Percentiles rank a stretch among this genome's conserved stretches.
Evolutionary conservation across 768 basidiomycete genomes (phyloP).

Genomic region (Collybia nuda): DNA sequence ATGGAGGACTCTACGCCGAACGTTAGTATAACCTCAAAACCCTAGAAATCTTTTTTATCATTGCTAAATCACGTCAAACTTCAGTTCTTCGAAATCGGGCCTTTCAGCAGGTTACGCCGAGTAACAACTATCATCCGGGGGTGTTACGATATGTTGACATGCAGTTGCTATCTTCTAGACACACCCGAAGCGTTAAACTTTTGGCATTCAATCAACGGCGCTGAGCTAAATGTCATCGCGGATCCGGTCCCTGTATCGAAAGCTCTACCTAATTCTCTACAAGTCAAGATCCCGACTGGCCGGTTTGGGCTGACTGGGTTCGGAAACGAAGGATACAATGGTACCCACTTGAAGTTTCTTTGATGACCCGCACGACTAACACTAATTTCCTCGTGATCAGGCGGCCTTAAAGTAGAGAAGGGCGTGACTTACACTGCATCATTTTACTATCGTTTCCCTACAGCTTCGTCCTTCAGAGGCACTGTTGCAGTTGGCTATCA

Average conservation of each 20-base stretch:
- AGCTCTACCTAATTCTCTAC: slow-evolving; percentile 63
- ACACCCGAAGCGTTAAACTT: slow-evolving; percentile 46
- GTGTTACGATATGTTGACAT: neutral
- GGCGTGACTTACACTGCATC: slow-evolving; percentile 57
- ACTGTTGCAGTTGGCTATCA: slow-evolving; percentile 45
- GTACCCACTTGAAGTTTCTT: slow-evolving; percentile 25
- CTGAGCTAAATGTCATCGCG: slow-evolving; percentile 48
- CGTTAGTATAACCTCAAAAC: slow-evolving; percentile 27
- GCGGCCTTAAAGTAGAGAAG: slow-evolving; percentile 56
- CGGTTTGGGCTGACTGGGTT: slow-evolving; percentile 45
- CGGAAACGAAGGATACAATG: slow-evolving; percentile 58
- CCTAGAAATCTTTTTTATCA: neutral
- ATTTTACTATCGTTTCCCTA: slow-evolving; percentile 58
- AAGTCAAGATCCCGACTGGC: slow-evolving; percentile 42
- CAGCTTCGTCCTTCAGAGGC: slow-evolving; percentile 37
- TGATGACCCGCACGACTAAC: neutral
- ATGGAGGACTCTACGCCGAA: slow-evolving; percentile 70
- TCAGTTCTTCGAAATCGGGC: slow-evolving; percentile 70
- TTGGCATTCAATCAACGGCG: slow-evolving; percentile 51
- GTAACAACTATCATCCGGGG: slow-evolving; percentile 25
- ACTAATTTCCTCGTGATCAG: neutral
- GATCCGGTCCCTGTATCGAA: slow-evolving; percentile 52
- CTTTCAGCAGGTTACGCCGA: slow-evolving; percentile 61
- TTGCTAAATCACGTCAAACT: neutral
- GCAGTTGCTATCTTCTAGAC: slow-evolving; percentile 24